Evolutionary conservation across 2,329 filamentous ascomycete genomes (phyloP).

Genomic region (Exophiala lecanii-corni): DNA sequence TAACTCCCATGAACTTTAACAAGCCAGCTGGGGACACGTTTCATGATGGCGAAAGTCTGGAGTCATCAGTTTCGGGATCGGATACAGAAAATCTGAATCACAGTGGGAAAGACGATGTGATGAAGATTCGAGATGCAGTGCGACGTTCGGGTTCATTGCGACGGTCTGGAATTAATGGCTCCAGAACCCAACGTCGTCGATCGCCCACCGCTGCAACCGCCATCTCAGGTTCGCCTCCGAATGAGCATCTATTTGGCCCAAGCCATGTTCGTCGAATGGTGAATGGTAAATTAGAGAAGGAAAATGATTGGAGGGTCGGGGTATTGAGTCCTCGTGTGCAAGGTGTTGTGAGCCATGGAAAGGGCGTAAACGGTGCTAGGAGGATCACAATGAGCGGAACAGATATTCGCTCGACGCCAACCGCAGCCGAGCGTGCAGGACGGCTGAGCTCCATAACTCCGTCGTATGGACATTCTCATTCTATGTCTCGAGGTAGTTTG

Average conservation of each 20-base stretch:
- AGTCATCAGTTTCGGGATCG: conserved; percentile 34
- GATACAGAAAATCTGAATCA: conserved; percentile 49
- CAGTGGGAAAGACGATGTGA: conserved; percentile 46
- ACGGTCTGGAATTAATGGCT: conserved; percentile 35
- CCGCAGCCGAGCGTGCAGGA: conserved; percentile 8
- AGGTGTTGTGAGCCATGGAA: conserved; percentile 20
- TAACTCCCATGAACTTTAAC: conserved; percentile 27
- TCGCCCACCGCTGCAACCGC: conserved; percentile 48
- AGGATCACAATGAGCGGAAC: conserved; percentile 24
- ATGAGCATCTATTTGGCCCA: conserved; percentile 58
- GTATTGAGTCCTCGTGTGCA: conserved; percentile 56
- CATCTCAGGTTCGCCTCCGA: conserved; percentile 47
- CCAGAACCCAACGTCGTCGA: conserved; percentile 42
- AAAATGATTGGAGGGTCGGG: conserved; percentile 50
- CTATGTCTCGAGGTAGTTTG: conserved; percentile 19
- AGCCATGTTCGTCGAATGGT: conserved; percentile 61
- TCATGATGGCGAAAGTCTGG: conserved; percentile 29
- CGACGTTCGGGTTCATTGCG: conserved; percentile 48
- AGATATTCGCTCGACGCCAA: conserved; percentile 14
- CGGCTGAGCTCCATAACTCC: conserved; percentile 16
- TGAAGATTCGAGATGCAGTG: conserved; percentile 53
- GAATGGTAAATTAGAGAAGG: conserved; percentile 54
- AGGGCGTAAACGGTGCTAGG: conserved; percentile 47
- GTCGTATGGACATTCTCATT: conserved; percentile 8
- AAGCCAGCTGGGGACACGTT: conserved; percentile 36